A percentile compares a stretch with the other conserved stretches of the same genome.
These are phyloP conservation scores for Boletus fagicola DNA, from an alignment of 768 basidiomycete genomes.

Conservation along the genomic window DNA sequence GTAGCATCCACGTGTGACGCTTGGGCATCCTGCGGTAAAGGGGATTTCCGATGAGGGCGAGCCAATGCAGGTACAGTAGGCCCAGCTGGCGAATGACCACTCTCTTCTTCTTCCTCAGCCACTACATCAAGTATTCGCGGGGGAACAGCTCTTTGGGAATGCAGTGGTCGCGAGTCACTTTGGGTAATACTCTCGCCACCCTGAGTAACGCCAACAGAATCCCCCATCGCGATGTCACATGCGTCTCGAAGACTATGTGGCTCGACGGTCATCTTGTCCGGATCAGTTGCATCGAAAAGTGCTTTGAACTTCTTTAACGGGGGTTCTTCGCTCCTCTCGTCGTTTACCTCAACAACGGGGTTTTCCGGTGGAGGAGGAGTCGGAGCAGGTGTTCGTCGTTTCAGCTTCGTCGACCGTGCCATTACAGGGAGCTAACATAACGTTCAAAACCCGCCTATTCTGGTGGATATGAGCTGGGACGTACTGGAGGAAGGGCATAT, in stretches of 20 bases:
- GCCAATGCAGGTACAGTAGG: neutral
- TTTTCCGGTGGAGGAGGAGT: constrained; percentile 21
- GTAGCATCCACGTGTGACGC: neutral
- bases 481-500: constrained; percentile 27
- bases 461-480: neutral
- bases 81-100: constrained; percentile 11
- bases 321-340: constrained; percentile 40
- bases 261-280: constrained; percentile 39
- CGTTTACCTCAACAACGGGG: constrained; percentile 11
- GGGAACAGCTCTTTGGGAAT: constrained; percentile 1
- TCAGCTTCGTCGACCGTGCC: constrained; percentile 43
- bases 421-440: constrained; percentile 40
- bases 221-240: constrained; percentile 9
- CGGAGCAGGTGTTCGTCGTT: constrained; percentile 49
- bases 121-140: constrained; percentile 34
- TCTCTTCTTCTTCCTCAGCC: constrained; percentile 60
- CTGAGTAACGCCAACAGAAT: constrained; percentile 15
- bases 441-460: neutral
- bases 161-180: constrained; percentile 19
- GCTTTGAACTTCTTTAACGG: constrained; percentile 69
- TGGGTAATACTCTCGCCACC: constrained; percentile 28
- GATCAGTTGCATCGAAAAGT: constrained; percentile 65
- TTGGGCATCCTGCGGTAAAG: constrained; percentile 1
- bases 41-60: constrained; percentile 1
- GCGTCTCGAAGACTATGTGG: constrained; percentile 12